Percentiles rank a stretch among this genome's conserved stretches.
phyloP scores from a whole-genome alignment of 768 basidiomycete species.

The Exidia glandulosa region DNA sequence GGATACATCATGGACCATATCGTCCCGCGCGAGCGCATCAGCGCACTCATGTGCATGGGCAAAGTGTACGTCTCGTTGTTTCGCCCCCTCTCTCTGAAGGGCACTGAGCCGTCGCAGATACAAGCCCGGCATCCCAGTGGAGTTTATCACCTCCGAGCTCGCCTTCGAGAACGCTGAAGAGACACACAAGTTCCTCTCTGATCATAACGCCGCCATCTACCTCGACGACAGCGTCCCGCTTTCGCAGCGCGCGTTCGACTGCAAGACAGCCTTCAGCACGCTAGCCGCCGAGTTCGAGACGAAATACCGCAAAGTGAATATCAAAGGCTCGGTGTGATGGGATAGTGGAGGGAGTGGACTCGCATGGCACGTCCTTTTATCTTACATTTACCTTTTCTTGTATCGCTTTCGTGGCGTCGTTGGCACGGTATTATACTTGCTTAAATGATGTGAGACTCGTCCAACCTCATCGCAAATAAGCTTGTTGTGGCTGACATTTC shows the following conservation, averaged over 20 bases:
- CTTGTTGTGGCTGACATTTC: too few species aligned
- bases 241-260: conserved; percentile 56
- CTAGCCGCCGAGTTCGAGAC: conserved; percentile 61
- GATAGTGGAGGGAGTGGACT: too few species aligned
- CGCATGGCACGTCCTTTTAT: too few species aligned
- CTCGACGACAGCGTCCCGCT: conserved; percentile 44
- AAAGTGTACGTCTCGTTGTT: conserved; percentile 71
- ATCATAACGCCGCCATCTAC: conserved; percentile 59
- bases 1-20: conserved; percentile 99
- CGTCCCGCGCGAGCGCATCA: conserved; percentile 79
- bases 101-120: conserved; percentile 47
- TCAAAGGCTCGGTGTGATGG: conserved; percentile 90
- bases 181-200: conserved; percentile 55
- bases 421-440: too few species aligned
- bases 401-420: too few species aligned
- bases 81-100: background rate
- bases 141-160: conserved; percentile 70
- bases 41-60: conserved; percentile 79
- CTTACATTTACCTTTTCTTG: too few species aligned
- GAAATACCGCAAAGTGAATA: conserved; percentile 77
- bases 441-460: too few species aligned
- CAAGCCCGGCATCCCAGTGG: conserved; percentile 51
- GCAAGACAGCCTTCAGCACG: conserved; percentile 45
- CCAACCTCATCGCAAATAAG: too few species aligned
- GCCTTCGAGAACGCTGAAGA: conserved; percentile 63